Base-by-base conservation (phyloP, 805 yeast genomes). In the Candida ortonii region DNA sequence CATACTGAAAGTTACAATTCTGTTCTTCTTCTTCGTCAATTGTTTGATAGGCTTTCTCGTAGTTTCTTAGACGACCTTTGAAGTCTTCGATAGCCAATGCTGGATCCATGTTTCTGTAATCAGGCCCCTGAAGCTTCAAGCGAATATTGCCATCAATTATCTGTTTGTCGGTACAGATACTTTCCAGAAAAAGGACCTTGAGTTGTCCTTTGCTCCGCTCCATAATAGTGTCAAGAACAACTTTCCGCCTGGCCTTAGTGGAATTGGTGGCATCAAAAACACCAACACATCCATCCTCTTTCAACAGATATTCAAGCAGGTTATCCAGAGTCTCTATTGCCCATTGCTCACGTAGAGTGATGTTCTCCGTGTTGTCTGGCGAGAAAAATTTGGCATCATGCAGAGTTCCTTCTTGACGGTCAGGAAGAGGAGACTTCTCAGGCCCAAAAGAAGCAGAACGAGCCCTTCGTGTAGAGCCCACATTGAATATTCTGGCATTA, bases 261-360 rank as follows among this genome's bases (percentile, higher is more conserved):
- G 86, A 77, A 53, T 84, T 84, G 1, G 94, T 84, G 1, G 93
- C 93, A 61, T 84, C 94, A 56, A 84, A 83, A 7, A 90, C 86
- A 2, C 97, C 98, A 7, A 90, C 96, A 5, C 89, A 79, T 2
- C 97, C 97, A 20, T 80, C 76, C 0, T 87, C 94, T 10, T 76
- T 70, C 30, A 88, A 57, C 4, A 93, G 72, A 60, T 85, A 89
- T 47, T 89, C 90, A 22, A 90, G 65, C 36, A 90, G 62, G 50
- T 82, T 84, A 41, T 87, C 90, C 38, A 90, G 64, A 0, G 98
- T 90, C 45, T 90, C 95, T 78, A 83, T 80, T 0, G 98, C 98
- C 97, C 97, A 93, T 57, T 83, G 75, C 52, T 90, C 97, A 41
- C 97, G 73, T 28, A 87, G 64, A 20, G 70, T 66, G 3, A 76